Evolutionary conservation across 2,329 filamentous ascomycete species (phyloP), one percentile per base, ranked within the genome.

Genomic region (Ciborinia camelliae): DNA sequence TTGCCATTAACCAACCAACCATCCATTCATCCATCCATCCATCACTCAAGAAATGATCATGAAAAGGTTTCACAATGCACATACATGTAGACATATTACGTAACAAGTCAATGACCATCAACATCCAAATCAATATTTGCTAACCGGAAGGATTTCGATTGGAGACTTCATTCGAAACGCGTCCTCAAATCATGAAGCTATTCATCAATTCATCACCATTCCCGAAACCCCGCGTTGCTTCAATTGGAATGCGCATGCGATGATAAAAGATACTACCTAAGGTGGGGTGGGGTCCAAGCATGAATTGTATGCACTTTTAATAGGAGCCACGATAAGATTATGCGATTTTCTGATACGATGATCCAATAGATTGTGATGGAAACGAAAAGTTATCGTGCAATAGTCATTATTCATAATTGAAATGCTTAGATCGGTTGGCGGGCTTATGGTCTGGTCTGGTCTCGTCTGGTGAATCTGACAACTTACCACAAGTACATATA

Each of bases 211-310:
- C n/a, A n/a, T n/a, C n/a, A n/a, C n/a, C n/a, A n/a, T n/a, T n/a
- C n/a, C n/a, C 20, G 8, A 14, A 3, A 26, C 66, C 67, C 65
- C 67, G 67, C 70, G 55, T 69, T 70, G 51, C 70, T 65, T 14
- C 6, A 55, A 68, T 57, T 12, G 69, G 70, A 62, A 71, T 66
- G 68, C 48, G 55, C 47, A 71, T 65, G 66, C 70, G 69, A 69
- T n/a, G 37, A 39, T 32, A 54, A 47, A 32, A 28, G 28, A 32
- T 45, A 39, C n/a, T n/a, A n/a, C n/a, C n/a, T n/a, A n/a, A n/a
- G n/a, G n/a, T n/a, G n/a, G n/a, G 66, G 67, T 65, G 68, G 68
- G 65, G 66, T 48, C 64, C 41, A 68, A 20, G 18, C 32, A 58
- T 52, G 63, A 18, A 41, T 35, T 37, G 39, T 51, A 55, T 60